Percentiles rank a stretch among this genome's conserved stretches.
Conservation (phyloP, 306 rosid species). For the Citrullus colocynthis region DNA sequence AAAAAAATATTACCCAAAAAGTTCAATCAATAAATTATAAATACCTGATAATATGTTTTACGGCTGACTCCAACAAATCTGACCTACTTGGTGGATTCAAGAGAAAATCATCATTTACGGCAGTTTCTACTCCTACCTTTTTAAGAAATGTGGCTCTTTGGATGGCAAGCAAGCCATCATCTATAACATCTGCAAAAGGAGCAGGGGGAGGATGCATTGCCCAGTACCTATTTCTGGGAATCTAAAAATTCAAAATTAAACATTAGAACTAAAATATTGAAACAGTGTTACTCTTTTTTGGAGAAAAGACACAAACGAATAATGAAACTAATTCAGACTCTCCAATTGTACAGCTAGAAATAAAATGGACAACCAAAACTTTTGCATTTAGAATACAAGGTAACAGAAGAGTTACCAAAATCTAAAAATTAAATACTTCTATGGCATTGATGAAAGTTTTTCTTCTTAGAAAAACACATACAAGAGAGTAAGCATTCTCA, state of each 20-base stretch:
- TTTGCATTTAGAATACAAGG: not conserved
- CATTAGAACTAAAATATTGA: constrained; percentile 5
- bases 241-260: constrained; percentile 50
- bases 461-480: not conserved
- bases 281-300: not conserved
- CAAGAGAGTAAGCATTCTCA: not conserved
- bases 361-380: not conserved
- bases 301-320: not conserved
- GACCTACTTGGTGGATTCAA: constrained; percentile 69
- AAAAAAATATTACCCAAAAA: not conserved
- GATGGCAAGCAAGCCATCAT: constrained; percentile 76
- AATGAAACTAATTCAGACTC: not conserved
- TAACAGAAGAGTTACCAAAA: not conserved
- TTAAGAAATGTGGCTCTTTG: constrained; percentile 88
- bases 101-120: constrained; percentile 55
- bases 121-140: constrained; percentile 93
- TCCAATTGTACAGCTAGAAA: not conserved
- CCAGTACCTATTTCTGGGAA: constrained; percentile 96
- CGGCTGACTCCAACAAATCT: constrained; percentile 81
- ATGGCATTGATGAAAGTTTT: not conserved
- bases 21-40: constrained; percentile 9
- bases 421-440: not conserved
- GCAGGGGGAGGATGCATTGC: constrained; percentile 99
- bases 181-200: constrained; percentile 93
- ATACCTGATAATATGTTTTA: constrained; percentile 75